phyloP scores from a whole-genome alignment of 1,284 basidiomycete genomes.

The Cutaneotrichosporon sp. region DNA sequence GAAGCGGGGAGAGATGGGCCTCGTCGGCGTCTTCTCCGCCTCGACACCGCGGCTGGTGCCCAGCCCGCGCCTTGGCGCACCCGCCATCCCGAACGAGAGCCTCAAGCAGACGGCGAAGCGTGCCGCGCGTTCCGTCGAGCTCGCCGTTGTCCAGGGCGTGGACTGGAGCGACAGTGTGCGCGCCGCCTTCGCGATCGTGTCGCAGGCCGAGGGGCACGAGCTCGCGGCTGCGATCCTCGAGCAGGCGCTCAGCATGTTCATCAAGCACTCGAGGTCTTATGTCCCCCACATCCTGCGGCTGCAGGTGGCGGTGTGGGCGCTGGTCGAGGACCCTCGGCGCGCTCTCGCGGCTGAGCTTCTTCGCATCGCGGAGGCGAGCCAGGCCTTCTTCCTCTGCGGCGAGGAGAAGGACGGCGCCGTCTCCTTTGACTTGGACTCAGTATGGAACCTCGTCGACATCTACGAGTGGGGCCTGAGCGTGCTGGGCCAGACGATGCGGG shows the following conservation, averaged over 20 bases:
- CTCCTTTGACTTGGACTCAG: slow-evolving; percentile 40
- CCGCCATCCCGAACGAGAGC: slow-evolving; percentile 16
- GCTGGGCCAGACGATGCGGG: slow-evolving; percentile 32
- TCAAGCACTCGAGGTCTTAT: slow-evolving; percentile 22
- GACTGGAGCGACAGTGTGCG: slow-evolving; percentile 43
- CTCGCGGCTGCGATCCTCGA: slow-evolving; percentile 21
- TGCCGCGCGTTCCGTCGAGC: slow-evolving; percentile 27
- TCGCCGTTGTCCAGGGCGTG: slow-evolving; percentile 35
- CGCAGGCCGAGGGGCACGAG: slow-evolving; percentile 21
- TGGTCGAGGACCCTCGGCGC: slow-evolving; percentile 27
- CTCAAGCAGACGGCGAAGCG: slow-evolving; percentile 23
- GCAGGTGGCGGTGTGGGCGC: slow-evolving; percentile 40
- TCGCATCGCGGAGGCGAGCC: slow-evolving; percentile 35
- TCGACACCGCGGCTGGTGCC: slow-evolving; percentile 17
- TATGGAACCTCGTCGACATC: slow-evolving; percentile 42
- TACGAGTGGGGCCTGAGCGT: slow-evolving; percentile 37
- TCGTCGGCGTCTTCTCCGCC: slow-evolving; percentile 22
- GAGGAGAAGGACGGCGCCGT: slow-evolving; percentile 24
- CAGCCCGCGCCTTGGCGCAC: slow-evolving; percentile 18
- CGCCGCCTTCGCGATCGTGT: slow-evolving; percentile 28
- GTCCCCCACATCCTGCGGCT: slow-evolving; percentile 30
- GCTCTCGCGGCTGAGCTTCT: slow-evolving; percentile 35
- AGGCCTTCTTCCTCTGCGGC: slow-evolving; percentile 34
- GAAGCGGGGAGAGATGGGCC: slow-evolving; percentile 35
- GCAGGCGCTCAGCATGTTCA: slow-evolving; percentile 20